Evolutionary conservation across 441 rosid species (phyloP).

Genomic region (Isatis lusitanica): DNA sequence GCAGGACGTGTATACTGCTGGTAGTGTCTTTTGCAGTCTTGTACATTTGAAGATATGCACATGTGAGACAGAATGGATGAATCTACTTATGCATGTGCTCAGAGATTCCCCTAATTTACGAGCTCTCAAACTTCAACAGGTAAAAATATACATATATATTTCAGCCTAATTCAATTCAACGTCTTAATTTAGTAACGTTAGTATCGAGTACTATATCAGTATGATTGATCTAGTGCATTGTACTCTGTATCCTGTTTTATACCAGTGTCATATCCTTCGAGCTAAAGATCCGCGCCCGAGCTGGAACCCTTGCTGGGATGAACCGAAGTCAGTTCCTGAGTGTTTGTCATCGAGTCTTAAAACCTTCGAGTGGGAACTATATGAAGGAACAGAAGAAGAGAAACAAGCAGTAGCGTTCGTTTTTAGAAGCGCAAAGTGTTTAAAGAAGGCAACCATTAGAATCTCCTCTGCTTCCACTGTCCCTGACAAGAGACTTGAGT

Average conservation of each 20-base stretch:
- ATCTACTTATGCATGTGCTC: conserved; percentile 3
- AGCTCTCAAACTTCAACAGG: background rate
- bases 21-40: background rate
- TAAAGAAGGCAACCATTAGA: background rate
- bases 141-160: too few relatives aligned
- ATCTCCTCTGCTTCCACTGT: background rate
- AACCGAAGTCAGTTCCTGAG: conserved; percentile 4
- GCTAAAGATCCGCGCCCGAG: background rate
- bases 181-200: background rate
- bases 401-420: background rate
- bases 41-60: background rate
- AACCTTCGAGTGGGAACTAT: background rate
- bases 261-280: background rate
- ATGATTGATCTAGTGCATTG: conserved; percentile 10
- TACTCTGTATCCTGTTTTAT: background rate
- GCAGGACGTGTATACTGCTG: conserved; percentile 8
- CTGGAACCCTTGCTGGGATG: conserved; percentile 1
- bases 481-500: background rate
- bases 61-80: conserved; percentile 10
- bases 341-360: conserved; percentile 4
- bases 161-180: background rate
- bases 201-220: too few relatives aligned
- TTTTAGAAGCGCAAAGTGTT: background rate
- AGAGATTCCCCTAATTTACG: conserved; percentile 14
- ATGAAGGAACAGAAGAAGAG: background rate